Evolutionary conservation across 176 grass and related monocot species (phyloP), one percentile per base, ranked within the genome.

Genomic region (Puya raimondii): DNA sequence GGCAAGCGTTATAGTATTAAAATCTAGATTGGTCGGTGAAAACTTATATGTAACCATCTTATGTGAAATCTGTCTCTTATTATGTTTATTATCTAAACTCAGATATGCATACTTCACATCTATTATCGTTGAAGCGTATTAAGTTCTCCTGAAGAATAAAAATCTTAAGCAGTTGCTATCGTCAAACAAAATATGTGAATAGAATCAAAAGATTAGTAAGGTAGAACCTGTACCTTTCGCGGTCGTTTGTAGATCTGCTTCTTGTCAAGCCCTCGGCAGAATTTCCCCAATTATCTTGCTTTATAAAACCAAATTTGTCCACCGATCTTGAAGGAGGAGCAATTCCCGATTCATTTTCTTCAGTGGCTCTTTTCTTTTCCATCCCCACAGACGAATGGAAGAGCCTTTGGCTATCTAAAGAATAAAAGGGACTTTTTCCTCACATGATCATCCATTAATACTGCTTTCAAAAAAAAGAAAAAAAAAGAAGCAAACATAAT

Each of bases 301-400:
- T 96, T 67, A 87, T 69, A 78, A 85, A 96, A 70, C 80, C 91
- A 79, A 87, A 91, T 48, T 79, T 88, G 65, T 96, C 92, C 22
- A 87, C 84, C 0, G 66, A 63, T 51, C 48, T 67, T 13, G 72
- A 80, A 82, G 88, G 70, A 23, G 82, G 67, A 61, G 74, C 67
- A 12, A 83, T 42, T 64, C 80, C 82, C 64, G 82, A 76, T 76
- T 88, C 91, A 57, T 73, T 51, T 51, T 88, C 84, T 70, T 90
- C 67, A 1, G 57, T 16, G 2, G 67, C 71, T 70, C 70, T 81
- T 69, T 90, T 95, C 81, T 90, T 95, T 61, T 95, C 87, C 87
- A 92, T 92, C 51, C 10, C 26, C 64, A 14, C 66, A n/a, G 56
- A 42, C 25, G 48, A 27, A 10, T 23, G 54, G 11, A 50, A n/a